These are phyloP conservation scores for Exophiala oligosperma DNA, from an alignment of 2,329 filamentous ascomycete genomes.

Conservation along the genomic window DNA sequence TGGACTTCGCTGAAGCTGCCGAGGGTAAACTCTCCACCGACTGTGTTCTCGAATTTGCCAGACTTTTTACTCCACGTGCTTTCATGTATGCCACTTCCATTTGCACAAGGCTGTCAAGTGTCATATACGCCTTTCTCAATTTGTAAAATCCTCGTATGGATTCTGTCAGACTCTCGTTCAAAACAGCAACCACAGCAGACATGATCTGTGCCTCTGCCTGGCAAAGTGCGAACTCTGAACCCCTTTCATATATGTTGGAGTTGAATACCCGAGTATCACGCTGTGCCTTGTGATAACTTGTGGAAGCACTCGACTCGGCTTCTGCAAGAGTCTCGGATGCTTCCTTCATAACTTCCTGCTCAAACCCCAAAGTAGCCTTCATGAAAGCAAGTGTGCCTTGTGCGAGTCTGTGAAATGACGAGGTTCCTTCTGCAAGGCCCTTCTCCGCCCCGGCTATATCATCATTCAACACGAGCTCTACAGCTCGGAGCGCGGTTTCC, in stretches of 20 bases:
- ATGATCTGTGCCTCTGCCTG: constrained; percentile 86
- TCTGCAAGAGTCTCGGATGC: constrained; percentile 70
- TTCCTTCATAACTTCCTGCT: constrained; percentile 87
- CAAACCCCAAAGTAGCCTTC: constrained; percentile 82
- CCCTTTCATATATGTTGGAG: constrained; percentile 72
- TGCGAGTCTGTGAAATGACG: constrained; percentile 86
- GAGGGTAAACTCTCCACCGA: constrained; percentile 25
- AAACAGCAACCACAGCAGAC: constrained; percentile 80
- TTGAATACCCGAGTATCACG: constrained; percentile 58
- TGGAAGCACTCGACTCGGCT: constrained; percentile 74
- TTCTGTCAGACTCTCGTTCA: constrained; percentile 92
- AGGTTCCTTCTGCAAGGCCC: constrained; percentile 69
- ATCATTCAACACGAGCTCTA: constrained; percentile 78
- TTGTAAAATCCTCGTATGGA: constrained; percentile 91
- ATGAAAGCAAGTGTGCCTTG: constrained; percentile 81
- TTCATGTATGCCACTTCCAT: constrained; percentile 65
- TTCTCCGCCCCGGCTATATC: constrained; percentile 82
- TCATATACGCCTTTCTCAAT: constrained; percentile 81
- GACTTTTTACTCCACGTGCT: constrained; percentile 10
- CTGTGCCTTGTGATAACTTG: constrained; percentile 73
- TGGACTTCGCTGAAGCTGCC: constrained; percentile 11
- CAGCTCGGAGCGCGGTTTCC: constrained; percentile 46
- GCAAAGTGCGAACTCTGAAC: constrained; percentile 83
- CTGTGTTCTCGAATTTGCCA: constrained; percentile 19
- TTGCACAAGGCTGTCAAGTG: constrained; percentile 75